Evolutionary conservation across 805 yeast genomes (phyloP), one percentile per base, ranked within the genome.

Genomic region (Priceomyces fermenticarens): DNA sequence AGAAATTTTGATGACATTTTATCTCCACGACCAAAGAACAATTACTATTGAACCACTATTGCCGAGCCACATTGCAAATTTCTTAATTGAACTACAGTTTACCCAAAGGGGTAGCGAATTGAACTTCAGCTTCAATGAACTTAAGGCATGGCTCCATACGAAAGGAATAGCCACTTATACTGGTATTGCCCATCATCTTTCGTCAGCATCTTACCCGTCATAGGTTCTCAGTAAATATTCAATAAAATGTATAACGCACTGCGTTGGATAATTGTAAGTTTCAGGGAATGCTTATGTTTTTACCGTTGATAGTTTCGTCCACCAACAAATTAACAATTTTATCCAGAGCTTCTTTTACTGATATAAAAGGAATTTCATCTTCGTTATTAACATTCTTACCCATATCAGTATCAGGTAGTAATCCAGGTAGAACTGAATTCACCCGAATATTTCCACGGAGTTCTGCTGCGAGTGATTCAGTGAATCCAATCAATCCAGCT

Each of bases 391-490:
- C 74, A 1, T 48, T 43, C 7, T 57, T 41, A 0, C 82, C 83
- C 81, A 88, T 86, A 3, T 76, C 85, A 0, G 96, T 87, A 17
- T 77, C 84, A 4, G 61, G 63, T 1, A 82, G 69, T 25, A 85
- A 62, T 0, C 91, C 91, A 0, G 95, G 93, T 13, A 81, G 57
- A 1, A 88, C 57, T 1, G 83, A 67, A 56, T 85, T 85, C 32
- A 83, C 83, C 30, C 87, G 59, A 2, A 88, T 70, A 8, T 68
- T 67, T 0, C 78, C 60, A 10, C 72, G 73, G 44, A 84, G 54
- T 48, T 88, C 96, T 0, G 58, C 49, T 0, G 90, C 84, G 27
- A 85, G 55, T 0, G 82, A 58, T 34, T 67, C 60, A 0, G 88
- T 75, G 49, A 87, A 79, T 3, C 83, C 83, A 36, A 75, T 61